Evolutionary conservation across 345 rosid species (phyloP).

Genomic region (Eucalyptus sp.): DNA sequence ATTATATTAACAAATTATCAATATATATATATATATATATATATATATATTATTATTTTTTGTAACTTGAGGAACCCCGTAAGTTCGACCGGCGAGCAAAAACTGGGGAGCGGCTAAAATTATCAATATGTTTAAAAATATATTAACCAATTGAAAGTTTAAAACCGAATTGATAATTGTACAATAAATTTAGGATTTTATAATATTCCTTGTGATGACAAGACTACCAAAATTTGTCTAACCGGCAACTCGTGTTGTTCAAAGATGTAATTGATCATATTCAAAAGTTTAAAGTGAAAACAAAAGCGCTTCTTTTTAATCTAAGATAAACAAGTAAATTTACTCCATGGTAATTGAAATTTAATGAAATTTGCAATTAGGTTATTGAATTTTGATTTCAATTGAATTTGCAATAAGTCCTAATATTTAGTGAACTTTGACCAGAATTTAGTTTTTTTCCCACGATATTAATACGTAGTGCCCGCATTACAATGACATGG

Average conservation of each 20-base stretch:
- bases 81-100: no score
- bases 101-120: no score
- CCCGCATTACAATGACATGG: not conserved
- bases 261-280: not conserved
- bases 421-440: not conserved
- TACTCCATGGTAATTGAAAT: not conserved
- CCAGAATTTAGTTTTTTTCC: not conserved
- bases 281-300: not conserved
- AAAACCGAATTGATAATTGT: accelerated
- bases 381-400: not conserved
- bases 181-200: not conserved
- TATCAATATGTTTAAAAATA: not conserved
- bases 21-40: no score
- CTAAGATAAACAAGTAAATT: not conserved
- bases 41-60: no score
- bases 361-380: not conserved
- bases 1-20: not conserved
- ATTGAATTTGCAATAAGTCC: no score
- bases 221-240: not conserved
- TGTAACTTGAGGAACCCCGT: no score
- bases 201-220: not conserved
- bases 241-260: not conserved
- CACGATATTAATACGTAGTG: not conserved
- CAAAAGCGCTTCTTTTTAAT: not conserved
- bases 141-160: not conserved